Evolutionary conservation across 257 asterid genomes (phyloP).

Genomic region (Solanum sejunctum): DNA sequence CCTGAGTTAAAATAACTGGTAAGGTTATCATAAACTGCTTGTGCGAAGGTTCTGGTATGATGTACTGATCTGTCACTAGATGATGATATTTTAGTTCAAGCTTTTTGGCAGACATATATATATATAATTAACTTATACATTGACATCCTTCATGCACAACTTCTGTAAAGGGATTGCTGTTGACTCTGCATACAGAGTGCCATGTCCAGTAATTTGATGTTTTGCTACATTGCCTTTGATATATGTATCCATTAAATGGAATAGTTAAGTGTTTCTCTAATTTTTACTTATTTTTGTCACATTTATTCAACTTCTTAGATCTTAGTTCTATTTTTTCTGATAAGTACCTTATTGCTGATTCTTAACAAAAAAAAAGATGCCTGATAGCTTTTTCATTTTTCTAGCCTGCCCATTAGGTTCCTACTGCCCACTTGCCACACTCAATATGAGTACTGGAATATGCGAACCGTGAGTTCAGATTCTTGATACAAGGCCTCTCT

Average conservation of each 20-base stretch:
- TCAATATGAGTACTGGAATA: conserved; percentile 68
- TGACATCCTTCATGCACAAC: background rate
- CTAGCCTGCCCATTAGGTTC: conserved; percentile 97
- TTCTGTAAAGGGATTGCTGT: background rate
- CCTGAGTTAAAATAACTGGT: background rate
- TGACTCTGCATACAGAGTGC: background rate
- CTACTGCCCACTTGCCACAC: conserved; percentile 68
- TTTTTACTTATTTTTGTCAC: background rate
- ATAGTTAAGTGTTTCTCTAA: background rate
- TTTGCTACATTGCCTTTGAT: background rate
- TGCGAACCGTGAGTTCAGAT: conserved; percentile 83
- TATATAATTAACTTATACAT: background rate
- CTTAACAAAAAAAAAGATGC: background rate
- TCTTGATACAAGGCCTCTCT: background rate
- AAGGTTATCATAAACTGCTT: background rate
- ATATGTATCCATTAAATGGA: background rate
- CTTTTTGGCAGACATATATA: background rate
- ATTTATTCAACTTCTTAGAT: background rate
- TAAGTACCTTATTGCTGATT: background rate
- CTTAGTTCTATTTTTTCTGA: background rate
- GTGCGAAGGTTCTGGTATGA: background rate
- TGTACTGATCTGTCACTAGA: background rate
- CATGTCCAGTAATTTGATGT: background rate
- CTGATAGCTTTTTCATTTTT: background rate
- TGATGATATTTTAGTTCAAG: background rate